A percentile compares a stretch with the other conserved stretches of the same genome.
phyloP scores from a whole-genome alignment of 192 early-diverging fungal genomes.

The Mortierella claussenii region DNA sequence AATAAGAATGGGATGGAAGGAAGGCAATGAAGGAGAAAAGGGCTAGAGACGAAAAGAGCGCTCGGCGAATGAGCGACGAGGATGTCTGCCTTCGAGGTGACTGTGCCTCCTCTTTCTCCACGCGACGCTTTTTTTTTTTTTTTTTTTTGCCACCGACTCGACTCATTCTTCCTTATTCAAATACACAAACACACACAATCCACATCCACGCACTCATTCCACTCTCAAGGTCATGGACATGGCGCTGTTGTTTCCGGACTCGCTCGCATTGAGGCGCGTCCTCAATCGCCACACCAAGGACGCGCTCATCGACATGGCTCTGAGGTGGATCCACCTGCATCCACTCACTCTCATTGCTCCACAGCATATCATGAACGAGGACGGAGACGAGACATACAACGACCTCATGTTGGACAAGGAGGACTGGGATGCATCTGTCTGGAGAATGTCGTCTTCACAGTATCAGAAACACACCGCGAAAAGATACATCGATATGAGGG shows the following conservation, averaged over 20 bases:
- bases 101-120: too few species aligned
- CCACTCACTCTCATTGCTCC: constrained; percentile 10
- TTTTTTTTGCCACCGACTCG: too few species aligned
- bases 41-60: neutral
- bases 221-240: too few species aligned
- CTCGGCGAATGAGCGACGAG: too few species aligned
- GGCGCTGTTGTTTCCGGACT: constrained; percentile 26
- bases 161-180: too few species aligned
- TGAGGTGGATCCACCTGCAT: constrained; percentile 45
- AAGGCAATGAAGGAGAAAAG: neutral
- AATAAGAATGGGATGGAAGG: neutral
- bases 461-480: constrained; percentile 18
- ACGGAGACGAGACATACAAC: constrained; percentile 13
- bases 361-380: neutral
- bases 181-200: too few species aligned
- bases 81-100: too few species aligned
- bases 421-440: neutral
- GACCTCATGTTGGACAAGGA: constrained; percentile 19
- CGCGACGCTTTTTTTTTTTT: too few species aligned
- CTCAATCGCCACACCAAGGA: constrained; percentile 54
- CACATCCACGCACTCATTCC: too few species aligned
- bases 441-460: neutral
- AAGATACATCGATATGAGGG: constrained; percentile 21
- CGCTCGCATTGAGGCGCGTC: constrained; percentile 44
- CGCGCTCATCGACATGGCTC: constrained; percentile 37